Base-by-base conservation (phyloP, 768 basidiomycete species). In the Leccinum boreale region DNA sequence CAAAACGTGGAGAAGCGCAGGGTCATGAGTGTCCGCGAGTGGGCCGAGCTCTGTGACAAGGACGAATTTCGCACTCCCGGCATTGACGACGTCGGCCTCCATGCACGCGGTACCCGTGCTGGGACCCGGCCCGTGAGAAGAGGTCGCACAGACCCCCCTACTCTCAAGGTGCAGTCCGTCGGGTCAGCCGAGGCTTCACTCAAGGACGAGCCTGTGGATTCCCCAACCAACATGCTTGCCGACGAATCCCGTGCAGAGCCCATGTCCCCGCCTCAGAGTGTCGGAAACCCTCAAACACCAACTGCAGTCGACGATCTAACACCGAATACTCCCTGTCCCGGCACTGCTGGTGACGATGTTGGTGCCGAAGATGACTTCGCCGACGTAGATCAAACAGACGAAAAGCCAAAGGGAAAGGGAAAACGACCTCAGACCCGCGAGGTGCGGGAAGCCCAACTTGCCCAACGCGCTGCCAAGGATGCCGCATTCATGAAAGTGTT, bases 1-100 rank as follows among this genome's bases (percentile, higher is more conserved):
- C 85, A 92, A 74, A 98, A 97, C 68, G 81, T 97, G 67, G 93
- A 93, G 76, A 94, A 92, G 73, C 82, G 90, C 60, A 85, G 85
- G 62, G 71, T 83, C 52, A 87, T 91, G 85, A 93, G 89, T 66
- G 85, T 92, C 21, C 85, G 90, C 54, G 92, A 95, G 72, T 95
- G 92, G 92, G 82, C 81, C 0, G 92, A 94, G 66, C 73, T 92
- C 5, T 90, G 89, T 62, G 72, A 70, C 26, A 85, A 83, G 60
- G 86, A 88, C 12, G 89, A 91, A 15, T 85, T 83, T 56, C 81
- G 86, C 29, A 83, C 90, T 0, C 92, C 90, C 10, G 83, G 87
- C n/a, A 74, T 86, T 23, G 79, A 83, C 42, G 88, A 90, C 58
- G 77, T 90, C 45, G 86, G 85, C 14, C 68, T 84, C 39, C 74